Base-by-base conservation (phyloP, 2,329 filamentous ascomycete genomes). In the Dothideomycetes sp. region DNA sequence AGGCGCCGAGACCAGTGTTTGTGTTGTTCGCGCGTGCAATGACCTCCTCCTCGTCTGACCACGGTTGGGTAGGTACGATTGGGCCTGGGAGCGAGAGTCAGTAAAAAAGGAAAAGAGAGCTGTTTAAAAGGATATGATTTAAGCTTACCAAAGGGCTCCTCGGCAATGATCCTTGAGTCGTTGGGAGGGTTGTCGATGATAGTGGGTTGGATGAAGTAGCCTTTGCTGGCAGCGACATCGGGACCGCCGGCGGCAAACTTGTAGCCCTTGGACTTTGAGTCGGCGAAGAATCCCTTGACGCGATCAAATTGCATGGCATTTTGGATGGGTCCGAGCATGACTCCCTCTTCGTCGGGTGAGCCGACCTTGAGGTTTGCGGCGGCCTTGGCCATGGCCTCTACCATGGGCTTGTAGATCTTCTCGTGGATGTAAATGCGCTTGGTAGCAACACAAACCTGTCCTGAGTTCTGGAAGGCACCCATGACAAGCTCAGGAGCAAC, bases 371-470 rank as follows among this genome's bases (percentile, higher is more conserved):
- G 47, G 4, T 52, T 51, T 44, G 62, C 62, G 49, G 52, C 61
- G 56, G 52, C 62, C 37, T 61, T 63, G 43, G 65, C 69, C 61
- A 70, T 62, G 19, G 60, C 64, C 39, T 62, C 50, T 7, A 64
- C 51, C 51, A 74, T 74, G 19, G 58, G 49, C 33, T 65, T 55
- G 52, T 71, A 72, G 52, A 75, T 72, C 37, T 59, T 55, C 42
- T 69, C 58, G 55, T 78, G 72, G 30, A 79, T 68, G 57, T 77
- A 79, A 38, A 76, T 56, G 4, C 72, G 64, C 55, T 73, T 73
- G 33, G 61, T 67, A 31, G 63, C 62, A 31, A 74, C 61, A 51
- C 72, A 75, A 35, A 73, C 62, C 41, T 42, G 18, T 15, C 3
- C 11, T 4, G 14, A 11, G 60, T 78, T 75, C 40, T 74, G 60